phyloP scores from a whole-genome alignment of 306 rosid species.

The Cicer cuneatum region DNA sequence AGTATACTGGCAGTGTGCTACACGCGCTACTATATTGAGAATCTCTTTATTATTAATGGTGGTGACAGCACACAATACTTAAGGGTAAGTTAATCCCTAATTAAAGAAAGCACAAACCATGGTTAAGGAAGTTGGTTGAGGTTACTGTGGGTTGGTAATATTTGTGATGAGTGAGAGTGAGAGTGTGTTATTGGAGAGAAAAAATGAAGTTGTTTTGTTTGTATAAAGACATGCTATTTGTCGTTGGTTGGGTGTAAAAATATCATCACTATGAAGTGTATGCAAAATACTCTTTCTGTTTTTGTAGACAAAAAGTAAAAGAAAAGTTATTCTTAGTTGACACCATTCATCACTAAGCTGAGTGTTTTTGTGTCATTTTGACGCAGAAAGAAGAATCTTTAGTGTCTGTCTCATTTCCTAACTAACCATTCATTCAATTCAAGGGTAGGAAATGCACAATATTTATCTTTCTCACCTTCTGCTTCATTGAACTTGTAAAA shows the following conservation, averaged over 20 bases:
- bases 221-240: slow-evolving; percentile 52
- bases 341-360: slow-evolving; percentile 23
- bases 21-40: background rate
- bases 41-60: slow-evolving; percentile 4
- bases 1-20: background rate
- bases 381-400: slow-evolving; percentile 41
- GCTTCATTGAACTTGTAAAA: slow-evolving; percentile 24
- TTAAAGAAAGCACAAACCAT: slow-evolving; percentile 39
- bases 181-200: slow-evolving; percentile 15
- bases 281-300: slow-evolving; percentile 26
- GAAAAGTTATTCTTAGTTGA: slow-evolving; percentile 41
- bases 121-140: slow-evolving; percentile 48
- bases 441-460: slow-evolving; percentile 36
- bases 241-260: slow-evolving; percentile 43
- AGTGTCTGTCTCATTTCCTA: slow-evolving; percentile 34
- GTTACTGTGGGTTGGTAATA: slow-evolving; percentile 36
- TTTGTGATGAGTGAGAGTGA: slow-evolving; percentile 24
- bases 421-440: slow-evolving; percentile 37
- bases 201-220: slow-evolving; percentile 65
- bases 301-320: slow-evolving; percentile 40
- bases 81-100: slow-evolving; percentile 8
- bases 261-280: slow-evolving; percentile 25
- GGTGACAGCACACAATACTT: background rate
- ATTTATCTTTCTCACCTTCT: slow-evolving; percentile 14
- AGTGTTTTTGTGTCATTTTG: background rate